Conservation (phyloP, 192 early-diverging fungal species). For the Polychytrium aggregatum region DNA sequence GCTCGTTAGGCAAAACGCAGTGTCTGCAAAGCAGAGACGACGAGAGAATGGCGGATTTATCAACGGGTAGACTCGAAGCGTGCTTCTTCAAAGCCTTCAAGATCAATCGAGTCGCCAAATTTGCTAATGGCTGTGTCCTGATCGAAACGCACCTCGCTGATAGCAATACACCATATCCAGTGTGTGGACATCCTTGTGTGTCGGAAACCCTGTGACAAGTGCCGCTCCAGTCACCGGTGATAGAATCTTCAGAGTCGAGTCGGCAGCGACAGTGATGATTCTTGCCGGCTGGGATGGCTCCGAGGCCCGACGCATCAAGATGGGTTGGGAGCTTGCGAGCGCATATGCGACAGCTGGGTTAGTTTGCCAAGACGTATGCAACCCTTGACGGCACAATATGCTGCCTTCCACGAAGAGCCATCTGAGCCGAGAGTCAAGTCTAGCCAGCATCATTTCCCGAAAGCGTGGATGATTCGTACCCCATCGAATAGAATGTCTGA, state of each 20-base stretch:
- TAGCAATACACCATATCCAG: slow-evolving; percentile 18
- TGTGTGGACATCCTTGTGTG: slow-evolving; percentile 18
- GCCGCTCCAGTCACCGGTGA: slow-evolving; percentile 31
- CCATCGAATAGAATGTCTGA: slow-evolving; percentile 12
- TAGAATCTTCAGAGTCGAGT: slow-evolving; percentile 23
- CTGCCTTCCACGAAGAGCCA: slow-evolving; percentile 8
- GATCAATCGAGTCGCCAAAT: too few relatives aligned
- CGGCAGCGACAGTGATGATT: slow-evolving; percentile 16
- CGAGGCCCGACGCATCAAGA: not conserved
- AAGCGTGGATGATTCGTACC: slow-evolving; percentile 1
- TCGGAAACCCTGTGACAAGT: slow-evolving; percentile 29
- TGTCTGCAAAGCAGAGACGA: slow-evolving; percentile 4
- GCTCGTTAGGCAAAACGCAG: slow-evolving; percentile 14
- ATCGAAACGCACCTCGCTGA: slow-evolving; percentile 22
- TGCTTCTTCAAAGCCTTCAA: not conserved
- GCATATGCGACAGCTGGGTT: too few relatives aligned
- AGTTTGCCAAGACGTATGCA: too few relatives aligned
- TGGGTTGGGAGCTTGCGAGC: slow-evolving; percentile 1
- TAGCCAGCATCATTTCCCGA: not conserved
- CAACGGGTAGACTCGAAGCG: not conserved
- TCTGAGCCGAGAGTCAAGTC: not conserved
- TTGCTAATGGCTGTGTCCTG: not conserved
- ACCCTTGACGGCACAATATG: slow-evolving; percentile 3
- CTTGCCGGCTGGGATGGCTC: slow-evolving; percentile 13
- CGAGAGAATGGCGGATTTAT: not conserved